Evolutionary conservation across 257 asterid species (phyloP).

Genomic region (Galeopsis tetrahit): DNA sequence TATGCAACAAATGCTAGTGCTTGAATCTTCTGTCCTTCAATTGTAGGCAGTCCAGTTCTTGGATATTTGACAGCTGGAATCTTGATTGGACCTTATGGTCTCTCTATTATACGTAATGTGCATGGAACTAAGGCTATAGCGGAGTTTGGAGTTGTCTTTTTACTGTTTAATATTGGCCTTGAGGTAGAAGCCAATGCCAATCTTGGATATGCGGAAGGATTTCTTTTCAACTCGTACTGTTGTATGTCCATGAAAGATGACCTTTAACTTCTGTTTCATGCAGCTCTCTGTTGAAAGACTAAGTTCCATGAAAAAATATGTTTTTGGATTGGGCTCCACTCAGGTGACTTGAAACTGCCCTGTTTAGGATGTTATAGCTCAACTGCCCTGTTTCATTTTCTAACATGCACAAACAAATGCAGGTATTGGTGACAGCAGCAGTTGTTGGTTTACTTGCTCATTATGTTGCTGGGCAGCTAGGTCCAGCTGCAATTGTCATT

Average conservation of each 20-base stretch:
- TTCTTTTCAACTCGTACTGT: constrained; percentile 43
- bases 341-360: constrained; percentile 66
- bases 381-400: background rate
- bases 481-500: constrained; percentile 97
- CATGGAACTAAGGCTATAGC: constrained; percentile 97
- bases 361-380: background rate
- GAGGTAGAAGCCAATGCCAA: constrained; percentile 63
- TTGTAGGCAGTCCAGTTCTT: constrained; percentile 93
- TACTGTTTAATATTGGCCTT: constrained; percentile 94
- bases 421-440: constrained; percentile 93
- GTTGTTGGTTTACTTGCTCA: constrained; percentile 76
- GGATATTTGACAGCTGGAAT: constrained; percentile 92
- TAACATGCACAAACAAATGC: constrained; percentile 31
- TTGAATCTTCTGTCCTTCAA: constrained; percentile 37
- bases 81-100: constrained; percentile 94
- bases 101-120: constrained; percentile 91
- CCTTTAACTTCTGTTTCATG: constrained; percentile 34
- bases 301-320: constrained; percentile 99
- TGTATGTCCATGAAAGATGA: constrained; percentile 28
- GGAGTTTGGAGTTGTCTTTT: constrained; percentile 96
- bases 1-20: constrained; percentile 23
- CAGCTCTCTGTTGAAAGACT: constrained; percentile 99
- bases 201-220: constrained; percentile 9
- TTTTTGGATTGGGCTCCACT: constrained; percentile 96
- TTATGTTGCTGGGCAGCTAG: constrained; percentile 77